These are phyloP conservation scores for Flaveria floridana DNA, from an alignment of 140 eudicot genomes.

Conservation along the genomic window DNA sequence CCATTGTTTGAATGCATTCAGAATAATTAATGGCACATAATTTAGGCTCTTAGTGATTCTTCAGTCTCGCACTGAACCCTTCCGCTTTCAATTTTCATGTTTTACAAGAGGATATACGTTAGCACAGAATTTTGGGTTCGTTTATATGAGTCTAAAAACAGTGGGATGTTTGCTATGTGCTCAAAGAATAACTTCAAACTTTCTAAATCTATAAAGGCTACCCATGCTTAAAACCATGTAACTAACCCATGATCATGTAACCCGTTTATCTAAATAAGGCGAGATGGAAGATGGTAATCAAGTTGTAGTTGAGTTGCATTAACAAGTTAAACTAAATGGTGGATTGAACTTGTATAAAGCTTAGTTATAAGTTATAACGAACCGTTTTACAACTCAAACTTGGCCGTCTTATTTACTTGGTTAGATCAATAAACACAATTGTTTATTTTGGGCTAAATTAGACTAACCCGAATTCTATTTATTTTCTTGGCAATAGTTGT, in stretches of 20 bases:
- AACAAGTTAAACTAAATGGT: neutral
- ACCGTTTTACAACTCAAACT: too few species aligned
- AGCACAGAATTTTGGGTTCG: neutral
- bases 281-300: too few species aligned
- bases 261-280: neutral
- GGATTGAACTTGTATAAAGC: too few species aligned
- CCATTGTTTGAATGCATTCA: conserved; percentile 32
- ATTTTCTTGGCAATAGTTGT: too few species aligned
- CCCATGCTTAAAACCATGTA: too few species aligned
- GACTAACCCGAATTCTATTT: too few species aligned
- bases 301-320: neutral
- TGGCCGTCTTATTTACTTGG: too few species aligned
- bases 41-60: conserved; percentile 25
- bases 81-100: neutral
- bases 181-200: neutral
- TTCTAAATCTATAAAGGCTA: neutral
- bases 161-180: neutral
- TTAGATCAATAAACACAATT: too few species aligned
- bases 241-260: neutral
- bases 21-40: conserved; percentile 34
- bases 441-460: too few species aligned
- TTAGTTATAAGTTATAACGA: too few species aligned
- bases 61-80: neutral
- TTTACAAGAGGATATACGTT: neutral
- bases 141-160: neutral